Evolutionary conservation across 805 yeast species (phyloP).

Genomic region (Helenozyma baotianmanensis): DNA sequence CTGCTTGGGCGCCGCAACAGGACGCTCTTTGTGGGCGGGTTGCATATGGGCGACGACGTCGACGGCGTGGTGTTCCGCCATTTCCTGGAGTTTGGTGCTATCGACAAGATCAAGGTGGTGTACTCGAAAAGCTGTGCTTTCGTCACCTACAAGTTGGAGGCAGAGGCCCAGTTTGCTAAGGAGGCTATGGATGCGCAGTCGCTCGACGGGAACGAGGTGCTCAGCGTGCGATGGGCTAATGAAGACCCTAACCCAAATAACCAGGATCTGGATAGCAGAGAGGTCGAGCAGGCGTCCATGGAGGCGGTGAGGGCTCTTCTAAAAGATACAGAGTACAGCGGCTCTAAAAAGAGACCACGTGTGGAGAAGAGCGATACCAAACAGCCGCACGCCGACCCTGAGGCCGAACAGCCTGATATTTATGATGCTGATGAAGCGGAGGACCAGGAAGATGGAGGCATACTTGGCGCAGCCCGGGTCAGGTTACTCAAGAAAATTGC

Average conservation of each 20-base stretch:
- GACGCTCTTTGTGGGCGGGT: slow-evolving; percentile 73
- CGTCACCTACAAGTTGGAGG: slow-evolving; percentile 62
- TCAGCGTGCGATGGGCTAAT: slow-evolving; percentile 81
- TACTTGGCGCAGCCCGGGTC: too few relatives aligned
- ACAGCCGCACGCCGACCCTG: too few relatives aligned
- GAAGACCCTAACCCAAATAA: slow-evolving; percentile 81
- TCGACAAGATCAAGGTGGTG: slow-evolving; percentile 62
- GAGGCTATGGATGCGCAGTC: slow-evolving; percentile 91
- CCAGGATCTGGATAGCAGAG: slow-evolving; percentile 43
- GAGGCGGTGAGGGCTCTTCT: slow-evolving; percentile 48
- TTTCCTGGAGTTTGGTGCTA: slow-evolving; percentile 73
- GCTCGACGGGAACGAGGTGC: slow-evolving; percentile 54
- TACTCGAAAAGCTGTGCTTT: slow-evolving; percentile 69
- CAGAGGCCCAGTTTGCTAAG: slow-evolving; percentile 88
- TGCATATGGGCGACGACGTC: slow-evolving; percentile 32
- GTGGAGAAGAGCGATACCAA: too few relatives aligned
- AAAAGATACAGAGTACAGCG: too few relatives aligned
- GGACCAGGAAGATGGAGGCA: too few relatives aligned
- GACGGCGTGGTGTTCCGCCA: slow-evolving; percentile 35
- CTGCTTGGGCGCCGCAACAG: slow-evolving; percentile 64
- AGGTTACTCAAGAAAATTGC: too few relatives aligned
- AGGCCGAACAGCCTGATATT: too few relatives aligned
- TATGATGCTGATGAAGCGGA: too few relatives aligned
- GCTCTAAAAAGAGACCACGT: too few relatives aligned
- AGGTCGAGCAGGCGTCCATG: slow-evolving; percentile 49